Conservation (phyloP, 495 filamentous ascomycete genomes). For the Penicillium parvum region DNA sequence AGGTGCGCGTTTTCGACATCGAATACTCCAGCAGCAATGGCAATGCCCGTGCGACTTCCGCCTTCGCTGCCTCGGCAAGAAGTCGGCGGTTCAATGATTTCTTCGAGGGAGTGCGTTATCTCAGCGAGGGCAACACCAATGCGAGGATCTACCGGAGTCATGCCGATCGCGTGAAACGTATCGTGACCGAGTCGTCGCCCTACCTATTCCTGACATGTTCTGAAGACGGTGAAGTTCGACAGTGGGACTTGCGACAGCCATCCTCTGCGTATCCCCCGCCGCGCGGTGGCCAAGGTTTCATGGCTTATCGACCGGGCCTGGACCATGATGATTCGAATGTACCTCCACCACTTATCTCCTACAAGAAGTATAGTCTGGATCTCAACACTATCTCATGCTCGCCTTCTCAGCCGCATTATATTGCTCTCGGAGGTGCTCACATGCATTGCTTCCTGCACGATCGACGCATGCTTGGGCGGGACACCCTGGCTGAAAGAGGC, state of each 20-base stretch:
- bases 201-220: constrained; percentile 71
- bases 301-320: constrained; percentile 37
- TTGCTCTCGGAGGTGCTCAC: constrained; percentile 68
- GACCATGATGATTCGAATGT: constrained; percentile 54
- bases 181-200: constrained; percentile 71
- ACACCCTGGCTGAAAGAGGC: constrained; percentile 52
- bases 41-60: constrained; percentile 22
- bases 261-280: constrained; percentile 59
- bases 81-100: constrained; percentile 47
- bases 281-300: constrained; percentile 46
- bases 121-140: constrained; percentile 60
- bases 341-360: constrained; percentile 68
- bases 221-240: constrained; percentile 72
- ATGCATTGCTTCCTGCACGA: constrained; percentile 74
- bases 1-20: constrained; percentile 71
- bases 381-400: constrained; percentile 75
- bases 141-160: constrained; percentile 63
- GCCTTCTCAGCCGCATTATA: constrained; percentile 68
- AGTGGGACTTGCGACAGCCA: constrained; percentile 68
- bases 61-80: constrained; percentile 33
- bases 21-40: constrained; percentile 53
- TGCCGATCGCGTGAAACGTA: constrained; percentile 68
- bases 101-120: constrained; percentile 48
- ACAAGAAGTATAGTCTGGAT: constrained; percentile 61
- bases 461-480: constrained; percentile 66